phyloP scores from a whole-genome alignment of 2,329 filamentous ascomycete genomes.

The Diplodia scrobiculata region DNA sequence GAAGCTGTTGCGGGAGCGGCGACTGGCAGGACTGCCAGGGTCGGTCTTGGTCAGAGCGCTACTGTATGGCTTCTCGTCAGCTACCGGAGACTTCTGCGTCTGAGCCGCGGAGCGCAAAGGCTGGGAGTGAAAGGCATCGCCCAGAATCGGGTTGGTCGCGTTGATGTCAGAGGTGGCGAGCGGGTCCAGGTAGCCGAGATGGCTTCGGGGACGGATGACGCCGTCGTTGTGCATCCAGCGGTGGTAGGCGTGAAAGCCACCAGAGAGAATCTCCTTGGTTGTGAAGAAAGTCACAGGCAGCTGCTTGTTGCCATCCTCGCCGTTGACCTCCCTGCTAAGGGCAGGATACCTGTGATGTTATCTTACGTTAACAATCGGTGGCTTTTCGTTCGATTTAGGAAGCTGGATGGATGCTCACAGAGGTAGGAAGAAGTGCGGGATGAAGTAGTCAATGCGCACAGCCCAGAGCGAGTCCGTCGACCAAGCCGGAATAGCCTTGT shows the following conservation, averaged over 20 bases:
- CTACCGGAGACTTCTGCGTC: neutral
- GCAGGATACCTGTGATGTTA: neutral
- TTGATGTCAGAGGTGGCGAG: slow-evolving; percentile 6
- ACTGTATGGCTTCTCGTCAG: neutral
- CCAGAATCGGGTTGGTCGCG: neutral
- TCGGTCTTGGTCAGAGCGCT: neutral
- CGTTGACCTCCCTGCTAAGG: neutral
- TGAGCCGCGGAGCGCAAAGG: neutral
- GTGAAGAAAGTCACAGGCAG: neutral
- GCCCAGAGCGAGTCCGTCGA: neutral
- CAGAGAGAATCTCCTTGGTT: neutral
- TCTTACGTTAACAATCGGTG: neutral
- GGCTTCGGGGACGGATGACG: neutral
- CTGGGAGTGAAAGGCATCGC: neutral
- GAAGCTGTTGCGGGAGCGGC: neutral
- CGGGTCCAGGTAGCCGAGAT: neutral
- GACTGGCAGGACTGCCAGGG: neutral
- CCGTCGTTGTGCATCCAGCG: neutral
- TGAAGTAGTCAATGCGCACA: slow-evolving; percentile 10
- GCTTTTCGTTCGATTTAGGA: neutral
- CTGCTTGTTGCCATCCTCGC: neutral
- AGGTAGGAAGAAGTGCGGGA: neutral
- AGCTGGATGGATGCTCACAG: neutral
- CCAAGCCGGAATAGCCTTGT: neutral
- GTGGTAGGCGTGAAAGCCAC: neutral